Base-by-base conservation (phyloP, 2,329 filamentous ascomycete species). In the Alternaria sp. region DNA sequence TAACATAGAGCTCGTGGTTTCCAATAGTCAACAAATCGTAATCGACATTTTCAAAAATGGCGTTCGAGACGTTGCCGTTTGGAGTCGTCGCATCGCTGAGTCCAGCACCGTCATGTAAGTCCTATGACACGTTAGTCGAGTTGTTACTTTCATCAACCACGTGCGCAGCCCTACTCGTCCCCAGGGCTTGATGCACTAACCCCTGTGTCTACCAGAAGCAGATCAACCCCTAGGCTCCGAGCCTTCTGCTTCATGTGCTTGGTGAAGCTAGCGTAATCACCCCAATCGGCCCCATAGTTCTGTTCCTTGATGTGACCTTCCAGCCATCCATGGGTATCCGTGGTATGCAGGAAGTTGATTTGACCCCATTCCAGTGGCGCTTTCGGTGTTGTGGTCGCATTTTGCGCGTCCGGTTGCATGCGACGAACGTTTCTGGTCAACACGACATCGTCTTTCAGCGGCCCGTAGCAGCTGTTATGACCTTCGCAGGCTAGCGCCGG, bases 281-380 rank as follows among this genome's bases (percentile, higher is more conserved):
- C 88, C 87, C 88, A 90, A 71, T 90, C 88, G 2, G 87, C 88
- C 44, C 88, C 87, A 64, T 89, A 90, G 71, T 88, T 89, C 69
- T 83, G 81, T 77, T 90, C 86, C 68, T 89, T 88, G 65, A 89
- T 74, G 71, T 89, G 86, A 4, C 87, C 86, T 69, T 87, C 85
- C 18, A 89, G 81, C 87, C 87, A 88, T 20, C 87, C 87, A 71
- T 89, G 87, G 0, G 86, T 88, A 65, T 89, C 87, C 3, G 87
- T 88, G 2, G 87, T 89, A 68, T 89, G 88, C 23, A 90, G 82
- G 79, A 97, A 87, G 70, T 90, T 90, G 69, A 90, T 76, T 73
- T 90, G 86, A 3, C 88, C 88, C 88, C 88, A 90, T 81, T 87
- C 85, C 8, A 89, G 79, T 20, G 77, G 81, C 15, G 67, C 76